Evolutionary conservation across 2,329 filamentous ascomycete genomes (phyloP).

Genomic region (Fusarium luffae): DNA sequence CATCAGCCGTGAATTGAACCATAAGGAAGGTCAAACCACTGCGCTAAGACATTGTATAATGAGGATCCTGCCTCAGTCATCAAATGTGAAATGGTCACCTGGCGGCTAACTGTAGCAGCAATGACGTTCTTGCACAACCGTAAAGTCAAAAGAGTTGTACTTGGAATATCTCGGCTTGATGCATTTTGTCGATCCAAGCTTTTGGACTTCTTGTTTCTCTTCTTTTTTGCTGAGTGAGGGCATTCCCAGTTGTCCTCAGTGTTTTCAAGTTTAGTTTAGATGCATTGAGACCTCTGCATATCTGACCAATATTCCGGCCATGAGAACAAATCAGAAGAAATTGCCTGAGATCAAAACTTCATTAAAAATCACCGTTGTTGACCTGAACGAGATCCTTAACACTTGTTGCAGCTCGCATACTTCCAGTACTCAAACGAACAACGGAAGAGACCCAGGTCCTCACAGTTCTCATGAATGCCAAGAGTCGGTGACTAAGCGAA

Average conservation of each 20-base stretch:
- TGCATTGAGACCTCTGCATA: not conserved
- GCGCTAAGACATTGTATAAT: not conserved
- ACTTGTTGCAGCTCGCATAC: not conserved
- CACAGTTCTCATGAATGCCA: not conserved
- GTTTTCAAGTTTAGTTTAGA: not conserved
- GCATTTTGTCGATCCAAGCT: not conserved
- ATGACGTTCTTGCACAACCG: not conserved
- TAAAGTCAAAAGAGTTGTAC: not conserved
- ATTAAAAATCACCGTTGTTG: not conserved
- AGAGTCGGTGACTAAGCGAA: not conserved
- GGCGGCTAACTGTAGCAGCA: constrained; percentile 1
- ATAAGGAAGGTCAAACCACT: not conserved
- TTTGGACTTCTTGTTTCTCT: not conserved
- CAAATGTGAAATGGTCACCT: not conserved
- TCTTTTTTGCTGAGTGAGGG: constrained; percentile 11
- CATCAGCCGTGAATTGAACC: constrained; percentile 8
- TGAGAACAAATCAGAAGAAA: not conserved
- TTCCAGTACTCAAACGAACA: not conserved
- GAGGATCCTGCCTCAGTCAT: not conserved
- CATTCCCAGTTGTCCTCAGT: constrained; percentile 14
- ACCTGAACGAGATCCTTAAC: not conserved
- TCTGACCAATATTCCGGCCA: not conserved
- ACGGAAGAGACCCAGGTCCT: not conserved
- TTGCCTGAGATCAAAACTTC: not conserved
- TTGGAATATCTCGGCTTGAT: not conserved